Base-by-base conservation (phyloP, 352 stramenopile species). In the Phytophthora boehmeriae region DNA sequence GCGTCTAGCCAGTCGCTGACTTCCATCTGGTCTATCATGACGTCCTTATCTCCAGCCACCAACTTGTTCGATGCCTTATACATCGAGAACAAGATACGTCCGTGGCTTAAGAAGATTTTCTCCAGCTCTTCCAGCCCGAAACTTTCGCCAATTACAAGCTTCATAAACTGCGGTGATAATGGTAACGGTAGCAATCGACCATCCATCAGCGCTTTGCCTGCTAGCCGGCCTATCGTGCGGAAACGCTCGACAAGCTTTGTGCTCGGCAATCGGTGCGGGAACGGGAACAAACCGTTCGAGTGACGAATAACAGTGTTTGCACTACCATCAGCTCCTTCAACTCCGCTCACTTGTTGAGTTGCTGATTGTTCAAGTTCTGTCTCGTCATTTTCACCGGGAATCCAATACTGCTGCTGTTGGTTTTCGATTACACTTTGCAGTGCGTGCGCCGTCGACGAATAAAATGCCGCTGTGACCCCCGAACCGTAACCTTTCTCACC, bases 401-500 rank as follows among this genome's bases (percentile, higher is more conserved):
- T 68, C 85, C 85, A 93, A n/a, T 75, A 86, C 4, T 57, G 64
- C 50, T 72, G 57, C 10, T 66, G 55, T 5, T 64, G 41, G 47
- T 89, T 87, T 46, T 90, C 81, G 36, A 57, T 66, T 4, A 86
- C 27, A 5, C 60, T 70, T 53, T 93, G 87, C 11, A 95, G 51
- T 11, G 81, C 85, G 13, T 88, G 65, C 8, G 87, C 83, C 14
- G 80, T 86, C 8, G 86, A 85, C 20, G 87, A 95, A 59, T 94
- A 95, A 50, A 95, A 95, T 9, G 83, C 83, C 8, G 87, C 87
- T 1, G 87, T 95, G 19, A 95, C 87, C 10, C 87, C 87, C 4
- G 87, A 92, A 3, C 87, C 87, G 54, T 94, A 95, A 9, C 87
- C 87, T 43, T 91, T 92, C 67, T 95, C 87, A 10, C 87, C 87